Evolutionary conservation across 805 yeast genomes (phyloP), one percentile per base, ranked within the genome.

Genomic region (Candida hispaniensis): DNA sequence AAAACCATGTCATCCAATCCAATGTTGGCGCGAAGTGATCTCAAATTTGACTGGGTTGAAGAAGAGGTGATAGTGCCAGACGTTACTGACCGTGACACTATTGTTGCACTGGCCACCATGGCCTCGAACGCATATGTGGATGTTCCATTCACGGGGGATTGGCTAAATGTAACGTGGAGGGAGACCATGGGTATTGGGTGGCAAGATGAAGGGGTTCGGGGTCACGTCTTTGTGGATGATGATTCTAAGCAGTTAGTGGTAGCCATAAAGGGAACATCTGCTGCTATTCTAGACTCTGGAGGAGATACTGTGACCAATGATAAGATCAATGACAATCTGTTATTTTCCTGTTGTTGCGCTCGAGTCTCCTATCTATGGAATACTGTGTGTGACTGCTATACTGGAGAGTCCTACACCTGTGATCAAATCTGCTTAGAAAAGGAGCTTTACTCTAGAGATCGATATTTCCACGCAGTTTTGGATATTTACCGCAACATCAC

Each of bases 311-410:
- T 79, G 0, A 71, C 66, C 1, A 75, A 72, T 41, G 98, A 91
- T 53, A 83, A 81, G 54, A 56, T 67, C 17, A 91, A 88, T 53
- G 97, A 91, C 54, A 91, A 91, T 50, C 51, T 88, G 39, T 58
- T 91, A 20, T 91, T 91, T 53, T 80, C 93, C 7, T 91, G 98
- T 55, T 91, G 98, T 55, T 91, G 98, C 59, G 97, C 94, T 0
- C 67, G 96, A 22, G 78, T 88, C 1, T 72, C 91, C 22, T 85
- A 83, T 45, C 58, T 82, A 56, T 91, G 97, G 98, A 73, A 78
- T 6, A 79, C 96, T 0, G 97, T 85, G 1, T 91, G 98, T 58
- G 95, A 85, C 55, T 91, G 98, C 53, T 88, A 78, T 51, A 71
- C 74, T 42, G 61, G 60, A 12, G 72, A 70, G 34, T 70, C 93